Conservation (phyloP, 495 filamentous ascomycete species). For the Daldinia decipiens region DNA sequence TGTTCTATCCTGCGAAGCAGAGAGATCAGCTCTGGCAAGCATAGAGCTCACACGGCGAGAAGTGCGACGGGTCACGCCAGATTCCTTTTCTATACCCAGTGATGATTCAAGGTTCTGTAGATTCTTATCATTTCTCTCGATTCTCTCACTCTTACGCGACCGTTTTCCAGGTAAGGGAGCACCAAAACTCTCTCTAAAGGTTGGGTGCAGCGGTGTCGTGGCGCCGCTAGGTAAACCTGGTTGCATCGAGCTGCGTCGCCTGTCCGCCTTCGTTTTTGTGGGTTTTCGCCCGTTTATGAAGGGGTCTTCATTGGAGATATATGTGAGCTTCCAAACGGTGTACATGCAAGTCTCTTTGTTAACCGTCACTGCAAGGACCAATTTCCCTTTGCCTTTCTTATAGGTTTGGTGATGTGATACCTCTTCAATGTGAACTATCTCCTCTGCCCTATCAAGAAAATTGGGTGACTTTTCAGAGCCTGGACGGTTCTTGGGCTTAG, state of each 20-base stretch:
- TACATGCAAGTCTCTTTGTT: conserved; percentile 77
- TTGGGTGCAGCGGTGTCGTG: conserved; percentile 75
- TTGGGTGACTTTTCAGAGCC: conserved; percentile 33
- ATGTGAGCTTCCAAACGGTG: conserved; percentile 81
- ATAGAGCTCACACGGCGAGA: conserved; percentile 92
- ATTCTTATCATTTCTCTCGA: conserved; percentile 67
- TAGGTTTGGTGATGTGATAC: conserved; percentile 29
- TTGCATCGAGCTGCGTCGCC: conserved; percentile 84
- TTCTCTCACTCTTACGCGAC: conserved; percentile 54
- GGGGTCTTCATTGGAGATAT: conserved; percentile 69
- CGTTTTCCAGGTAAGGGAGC: conserved; percentile 58
- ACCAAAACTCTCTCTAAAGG: conserved; percentile 61
- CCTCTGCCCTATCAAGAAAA: conserved; percentile 74
- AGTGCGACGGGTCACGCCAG: conserved; percentile 71
- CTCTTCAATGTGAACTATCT: conserved; percentile 77
- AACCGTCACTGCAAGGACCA: conserved; percentile 83
- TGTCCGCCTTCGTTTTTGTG: conserved; percentile 64
- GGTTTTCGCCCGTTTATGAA: conserved; percentile 60
- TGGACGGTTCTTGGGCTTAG: conserved; percentile 36
- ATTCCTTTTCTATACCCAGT: conserved; percentile 73
- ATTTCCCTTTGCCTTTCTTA: conserved; percentile 48
- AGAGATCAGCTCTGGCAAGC: conserved; percentile 89
- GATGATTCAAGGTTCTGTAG: conserved; percentile 65
- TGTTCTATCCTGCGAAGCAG: conserved; percentile 75
- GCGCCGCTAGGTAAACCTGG: conserved; percentile 81